These are phyloP conservation scores for Phoenix dactylifera DNA, from an alignment of 176 grass and related monocot species.

Conservation along the genomic window DNA sequence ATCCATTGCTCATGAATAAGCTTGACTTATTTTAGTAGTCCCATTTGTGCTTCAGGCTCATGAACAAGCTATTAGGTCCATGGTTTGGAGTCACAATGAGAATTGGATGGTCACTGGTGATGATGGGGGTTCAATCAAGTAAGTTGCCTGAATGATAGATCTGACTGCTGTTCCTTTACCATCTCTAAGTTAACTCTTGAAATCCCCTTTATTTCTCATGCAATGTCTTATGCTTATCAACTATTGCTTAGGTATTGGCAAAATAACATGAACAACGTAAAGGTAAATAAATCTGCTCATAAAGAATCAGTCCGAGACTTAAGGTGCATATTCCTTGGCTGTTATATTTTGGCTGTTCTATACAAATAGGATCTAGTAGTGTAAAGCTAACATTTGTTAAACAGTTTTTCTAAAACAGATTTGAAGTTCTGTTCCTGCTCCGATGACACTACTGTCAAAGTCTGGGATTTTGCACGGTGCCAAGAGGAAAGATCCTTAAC, in stretches of 20 bases:
- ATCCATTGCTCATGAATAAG: not conserved
- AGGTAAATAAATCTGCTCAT: conserved; percentile 97
- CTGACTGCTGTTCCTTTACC: no score
- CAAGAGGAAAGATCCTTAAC: conserved; percentile 98
- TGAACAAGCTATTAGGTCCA: conserved; percentile 96
- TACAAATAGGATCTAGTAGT: not conserved
- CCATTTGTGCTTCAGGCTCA: conserved; percentile 50
- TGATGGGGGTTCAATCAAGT: conserved; percentile 98
- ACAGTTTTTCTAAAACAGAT: conserved; percentile 95
- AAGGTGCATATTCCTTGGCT: conserved; percentile 37
- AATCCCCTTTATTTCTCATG: not conserved
- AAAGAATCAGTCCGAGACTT: conserved; percentile 92
- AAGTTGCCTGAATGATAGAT: conserved; percentile 15
- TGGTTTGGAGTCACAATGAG: conserved; percentile 99
- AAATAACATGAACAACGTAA: conserved; percentile 99
- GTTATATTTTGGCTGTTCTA: conserved; percentile 14
- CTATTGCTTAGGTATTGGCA: conserved; percentile 77
- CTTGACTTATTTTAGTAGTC: not conserved
- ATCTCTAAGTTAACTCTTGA: no score
- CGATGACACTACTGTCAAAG: conserved; percentile 92
- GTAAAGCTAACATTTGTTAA: conserved; percentile 19
- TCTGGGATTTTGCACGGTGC: conserved; percentile 99
- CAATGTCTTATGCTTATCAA: conserved; percentile 1
- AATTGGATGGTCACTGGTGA: conserved; percentile 99
- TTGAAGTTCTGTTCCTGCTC: conserved; percentile 99